Base-by-base conservation (phyloP, 257 asterid genomes). In the Nicotiana tomentosiformis region DNA sequence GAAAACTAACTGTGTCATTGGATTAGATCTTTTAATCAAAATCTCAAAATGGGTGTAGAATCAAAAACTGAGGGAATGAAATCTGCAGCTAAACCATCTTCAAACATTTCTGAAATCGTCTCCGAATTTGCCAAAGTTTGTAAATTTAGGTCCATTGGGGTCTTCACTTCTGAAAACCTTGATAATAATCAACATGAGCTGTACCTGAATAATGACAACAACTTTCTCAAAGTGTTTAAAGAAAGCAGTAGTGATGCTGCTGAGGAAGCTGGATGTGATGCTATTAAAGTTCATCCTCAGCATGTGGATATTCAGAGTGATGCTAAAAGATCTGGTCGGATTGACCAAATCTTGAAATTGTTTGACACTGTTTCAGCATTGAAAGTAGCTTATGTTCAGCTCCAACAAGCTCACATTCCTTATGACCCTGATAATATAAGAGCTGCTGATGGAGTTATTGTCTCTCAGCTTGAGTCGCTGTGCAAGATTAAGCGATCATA, bases 381-480 rank as follows among this genome's bases (percentile, higher is more conserved):
- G 49, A 94, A 90, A 78, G 82, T 93, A 51, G 95, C 97, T 0
- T 94, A 94, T 84, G 89, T 94, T 82, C 90, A 90, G 89, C 93
- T 94, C 57, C 98, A 94, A 86, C 90, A 93, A 79, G 98, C 97
- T 67, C 97, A 90, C 76, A 82, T 94, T 85, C 93, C 92, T 4
- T 94, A 91, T 69, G 88, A 93, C 77, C 95, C 90, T 23, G 87
- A 87, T 80, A 91, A 91, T 84, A 86, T 93, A 58, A 78, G 84
- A 76, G 90, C 87, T 82, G 97, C 98, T 10, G 94, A 94, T 86
- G 86, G 81, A 81, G 89, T 86, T 61, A 84, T 92, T 83, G 90
- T 90, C 69, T 83, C 90, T 64, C 85, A 74, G 64, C 90, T 94
- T 5, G 91, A 88, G 30, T 82, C 87, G 0, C 89, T 94, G 66